Base-by-base conservation (phyloP, 352 stramenopile species). In the Pythium phragmiticola region DNA sequence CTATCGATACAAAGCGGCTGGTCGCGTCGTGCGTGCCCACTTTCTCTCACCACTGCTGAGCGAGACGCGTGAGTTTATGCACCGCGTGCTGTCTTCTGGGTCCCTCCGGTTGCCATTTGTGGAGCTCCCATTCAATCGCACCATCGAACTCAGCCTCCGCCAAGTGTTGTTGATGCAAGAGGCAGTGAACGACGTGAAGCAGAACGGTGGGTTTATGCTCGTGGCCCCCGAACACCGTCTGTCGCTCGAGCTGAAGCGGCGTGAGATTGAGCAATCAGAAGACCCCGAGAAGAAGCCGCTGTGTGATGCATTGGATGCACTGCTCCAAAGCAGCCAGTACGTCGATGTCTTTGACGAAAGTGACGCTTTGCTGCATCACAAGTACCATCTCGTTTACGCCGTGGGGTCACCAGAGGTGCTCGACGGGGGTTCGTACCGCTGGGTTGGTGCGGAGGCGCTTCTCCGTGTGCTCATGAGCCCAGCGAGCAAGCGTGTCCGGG, bases 331-430 rank as follows among this genome's bases (percentile, higher is more conserved):
- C n/a, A 46, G 83, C 21, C 68, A 77, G 21, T 92, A 85, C 51
- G 61, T 87, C 1, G 89, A 97, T 57, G 75, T 98, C 9, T 71
- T 97, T 19, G 91, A 97, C 72, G 88, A 98, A 45, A 82, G 75
- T 42, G 89, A 97, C 69, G 91, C 90, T 8, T 48, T 97, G 9
- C 73, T 98, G 4, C 79, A 91, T 33, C 82, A 96, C 72, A 82
- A 82, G n/a, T 97, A 94, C 53, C 88, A 96, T 50, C 78, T 96
- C 11, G 78, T 97, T 19, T 96, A 97, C 65, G 86, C 89, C 1
- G 77, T 94, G 4, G 89, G 89, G 0, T 59, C 39, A 2, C 63
- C 77, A 3, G 55, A 68, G 13, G 47, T 57, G 7, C 80, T 96
- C 4, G 75, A 73, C 21, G 70, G 60, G 45, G 81, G 82, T 0